Base-by-base conservation (phyloP, 192 early-diverging fungal genomes). In the Entomortierella chlamydospora region DNA sequence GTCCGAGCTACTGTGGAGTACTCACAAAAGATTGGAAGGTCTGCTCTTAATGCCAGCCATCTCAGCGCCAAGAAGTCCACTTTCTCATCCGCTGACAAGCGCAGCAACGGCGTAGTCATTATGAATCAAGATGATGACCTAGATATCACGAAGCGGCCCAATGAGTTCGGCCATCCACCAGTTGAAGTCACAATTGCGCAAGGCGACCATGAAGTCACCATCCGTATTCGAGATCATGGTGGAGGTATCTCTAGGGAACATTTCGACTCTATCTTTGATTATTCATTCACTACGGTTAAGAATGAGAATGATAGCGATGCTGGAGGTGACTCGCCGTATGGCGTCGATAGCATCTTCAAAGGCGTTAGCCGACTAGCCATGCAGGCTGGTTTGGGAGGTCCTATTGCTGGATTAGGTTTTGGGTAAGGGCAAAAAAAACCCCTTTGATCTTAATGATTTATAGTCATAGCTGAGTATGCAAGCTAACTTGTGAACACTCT, bases 371-470 rank as follows among this genome's bases (percentile, higher is more conserved):
- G 92, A 29, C 82, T 96, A 60, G 88, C 86, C 6, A 92, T 99
- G 88, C 95, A 97, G 83, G 83, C 90, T 67, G 95, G 95, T 12
- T 83, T 94, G 8, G 97, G 97, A 51, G 97, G 97, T 0, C 97
- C 97, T 0, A 96, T 99, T 64, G 97, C 93, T 39, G 88, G 88
- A 68, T 63, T 89, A 43, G 88, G 88, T 68, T 88, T 83, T 72
- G 82, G 72, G 77, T 74, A 81, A 26, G 47, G 10, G 34, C n/a
- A n/a, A 37, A 37, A 37, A 37, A 7, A 10, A 11, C 12, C 22
- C 2, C 33, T 50, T 6, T 33, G 9, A 25, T n/a, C 41, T 28
- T 12, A 18, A 3, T 25, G 17, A 17, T 11, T 42, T 29, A 13
- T 25, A n/a, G 15, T 47, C 15, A 20, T 26, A 3, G 23, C n/a